Evolutionary conservation across 179 eudicot species (phyloP).

Genomic region (Silene vulgaris): DNA sequence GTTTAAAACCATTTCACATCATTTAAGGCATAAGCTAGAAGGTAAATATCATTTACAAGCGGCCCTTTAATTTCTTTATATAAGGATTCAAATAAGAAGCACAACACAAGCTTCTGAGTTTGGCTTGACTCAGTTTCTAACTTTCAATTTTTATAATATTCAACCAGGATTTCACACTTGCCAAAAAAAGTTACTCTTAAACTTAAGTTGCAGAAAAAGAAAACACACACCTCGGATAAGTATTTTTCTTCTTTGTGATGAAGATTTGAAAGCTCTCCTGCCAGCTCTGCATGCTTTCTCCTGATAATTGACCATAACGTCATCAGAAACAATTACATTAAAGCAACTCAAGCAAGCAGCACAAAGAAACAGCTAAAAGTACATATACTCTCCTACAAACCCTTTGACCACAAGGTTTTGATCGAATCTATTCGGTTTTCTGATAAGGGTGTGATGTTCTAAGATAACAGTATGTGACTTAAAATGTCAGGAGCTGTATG

Average conservation of each 20-base stretch:
- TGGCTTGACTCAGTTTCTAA: conserved; percentile 2
- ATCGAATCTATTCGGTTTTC: neutral
- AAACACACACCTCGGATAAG: conserved; percentile 60
- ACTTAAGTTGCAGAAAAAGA: neutral
- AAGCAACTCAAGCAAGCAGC: conserved; percentile 6
- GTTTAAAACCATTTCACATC: neutral
- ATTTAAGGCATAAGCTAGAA: conserved; percentile 1
- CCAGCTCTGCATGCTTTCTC: conserved; percentile 76
- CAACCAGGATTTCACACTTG: neutral
- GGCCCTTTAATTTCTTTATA: conserved; percentile 3
- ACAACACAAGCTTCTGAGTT: conserved; percentile 5
- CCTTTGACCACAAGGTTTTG: neutral
- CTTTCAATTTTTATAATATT: neutral
- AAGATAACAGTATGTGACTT: neutral
- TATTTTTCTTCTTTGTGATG: conserved; percentile 74
- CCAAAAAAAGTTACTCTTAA: neutral
- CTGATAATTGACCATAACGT: conserved; percentile 30
- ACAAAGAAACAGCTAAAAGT: neutral
- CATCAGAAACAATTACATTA: conserved; percentile 15
- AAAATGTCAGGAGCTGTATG: neutral
- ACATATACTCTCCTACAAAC: conserved; percentile 4
- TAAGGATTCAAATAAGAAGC: neutral
- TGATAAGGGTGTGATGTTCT: neutral
- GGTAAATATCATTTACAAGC: neutral
- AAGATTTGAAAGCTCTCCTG: conserved; percentile 70